Base-by-base conservation (phyloP, 2,329 filamentous ascomycete genomes). In the Fusarium sp. region DNA sequence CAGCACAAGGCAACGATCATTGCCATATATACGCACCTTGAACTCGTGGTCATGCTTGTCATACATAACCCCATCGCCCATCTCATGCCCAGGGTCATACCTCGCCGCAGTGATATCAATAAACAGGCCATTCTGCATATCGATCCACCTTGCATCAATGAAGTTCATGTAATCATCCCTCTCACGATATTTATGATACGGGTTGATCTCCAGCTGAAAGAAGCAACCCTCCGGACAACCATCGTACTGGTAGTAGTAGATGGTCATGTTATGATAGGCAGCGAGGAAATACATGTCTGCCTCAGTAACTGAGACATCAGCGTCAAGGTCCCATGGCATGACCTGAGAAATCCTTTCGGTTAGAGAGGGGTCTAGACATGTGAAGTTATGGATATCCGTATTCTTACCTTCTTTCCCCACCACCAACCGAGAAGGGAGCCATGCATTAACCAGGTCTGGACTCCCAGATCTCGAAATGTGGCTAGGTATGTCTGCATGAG, bases 351-450 rank as follows among this genome's bases (percentile, higher is more conserved):
- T 49, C n/a, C 50, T 8, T 30, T 46, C 37, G 28, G 63, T 71
- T 54, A 69, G 65, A 58, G 28, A 13, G 68, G 4, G 19, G 19
- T 13, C 4, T 47, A 10, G 21, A 58, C 33, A 21, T 25, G 37
- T 54, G 52, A 43, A 38, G 19, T 49, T 35, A 35, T 59, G 42
- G 42, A 37, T n/a, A 49, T 70, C 32, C 32, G 32, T 25, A 35
- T 52, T 21, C 49, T 75, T 78, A 82, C 83, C 79, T 83, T 84
- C 53, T 85, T 85, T 75, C 94, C 94, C 93, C 93, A 96, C 93
- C 93, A 96, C 94, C 94, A 96, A 11, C 93, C 94, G 37, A 96
- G 84, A 35, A 96, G 84, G n/a, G 92, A 93, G n/a, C 93, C 92
- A 79, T 96, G 93, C 77, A 94, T 93, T 67, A 96, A 88, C 94